Conservation (phyloP, 169 alveolate species). For the Plasmodium falciparum region DNA sequence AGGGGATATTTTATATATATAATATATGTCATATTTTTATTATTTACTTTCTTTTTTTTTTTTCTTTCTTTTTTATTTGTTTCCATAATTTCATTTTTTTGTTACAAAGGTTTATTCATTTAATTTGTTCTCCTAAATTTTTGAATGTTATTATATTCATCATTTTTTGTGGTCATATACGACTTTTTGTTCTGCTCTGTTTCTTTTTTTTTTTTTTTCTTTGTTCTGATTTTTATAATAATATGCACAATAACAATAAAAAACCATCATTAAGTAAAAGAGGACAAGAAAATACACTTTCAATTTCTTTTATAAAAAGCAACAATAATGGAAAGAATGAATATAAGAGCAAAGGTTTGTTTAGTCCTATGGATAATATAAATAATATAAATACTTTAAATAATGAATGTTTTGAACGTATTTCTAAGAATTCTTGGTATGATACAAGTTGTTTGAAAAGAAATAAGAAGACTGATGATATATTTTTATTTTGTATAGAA, state of each 20-base stretch:
- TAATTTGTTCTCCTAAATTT: not conserved
- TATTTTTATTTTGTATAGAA: constrained; percentile 52
- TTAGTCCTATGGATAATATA: not conserved
- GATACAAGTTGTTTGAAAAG: constrained; percentile 45
- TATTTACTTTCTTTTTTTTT: not conserved
- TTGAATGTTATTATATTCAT: not conserved
- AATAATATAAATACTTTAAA: not conserved
- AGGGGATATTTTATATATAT: no score
- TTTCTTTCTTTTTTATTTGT: not conserved
- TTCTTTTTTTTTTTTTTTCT: not conserved
- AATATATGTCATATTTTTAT: no score
- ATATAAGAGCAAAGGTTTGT: not conserved
- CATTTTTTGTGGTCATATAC: not conserved
- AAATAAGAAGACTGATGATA: constrained; percentile 16
- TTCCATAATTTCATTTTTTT: not conserved
- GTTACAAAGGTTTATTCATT: no score
- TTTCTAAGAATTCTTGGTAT: constrained; percentile 74
- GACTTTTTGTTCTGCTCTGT: not conserved
- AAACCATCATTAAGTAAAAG: constrained; percentile 15
- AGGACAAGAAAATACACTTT: constrained; percentile 5
- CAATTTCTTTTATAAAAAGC: constrained; percentile 24
- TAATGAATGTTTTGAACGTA: constrained; percentile 41
- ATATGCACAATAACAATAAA: constrained; percentile 18
- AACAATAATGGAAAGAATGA: constrained; percentile 20
- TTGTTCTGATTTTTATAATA: constrained; percentile 3